Base-by-base conservation (phyloP, 1,139 yeast species). In the Zygoascus meyerae region DNA sequence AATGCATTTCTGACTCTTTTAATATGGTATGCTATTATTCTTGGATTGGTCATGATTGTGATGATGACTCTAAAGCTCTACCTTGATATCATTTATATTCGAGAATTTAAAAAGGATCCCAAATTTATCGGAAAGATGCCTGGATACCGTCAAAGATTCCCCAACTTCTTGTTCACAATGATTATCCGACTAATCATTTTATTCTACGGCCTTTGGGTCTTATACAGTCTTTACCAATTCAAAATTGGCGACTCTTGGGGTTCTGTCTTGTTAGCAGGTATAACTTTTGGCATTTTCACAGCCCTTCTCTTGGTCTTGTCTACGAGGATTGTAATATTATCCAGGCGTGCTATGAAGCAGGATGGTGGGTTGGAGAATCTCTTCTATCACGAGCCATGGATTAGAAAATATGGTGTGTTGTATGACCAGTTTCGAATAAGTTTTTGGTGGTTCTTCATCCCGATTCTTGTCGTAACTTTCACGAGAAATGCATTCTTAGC, bases 401-500 rank as follows among this genome's bases (percentile, higher is more conserved):
- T 59, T 34, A 51, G 56, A 6, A 55, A 55, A 42, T 64, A 63
- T 42, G 68, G 68, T 5, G 55, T 64, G 4, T 59, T 64, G 41
- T 64, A 64, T 45, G 67, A 65, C 47, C 65, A 62, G 50, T 64
- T 57, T 50, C 55, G 56, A 47, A 52, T 59, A 34, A 47, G 52
- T 42, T 62, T 54, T 47, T 64, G 68, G 68, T 64, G 68, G 68
- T 58, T 59, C 37, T 64, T 64, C 46, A 55, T 64, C 12, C 55
- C 61, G 3, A 43, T 54, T 9, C 35, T 62, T 11, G 37, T 51
- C 18, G 62, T 61, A 2, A 49, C 63, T 5, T 57, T 64, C 48
- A 60, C 57, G 14, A 51, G 67, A 18, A 63, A 63, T 40, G 66
- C 65, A 12, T 62, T 64, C 44, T 50, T 64, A 46, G 66, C 66